Base-by-base conservation (phyloP, 805 yeast genomes). In the Kodamaea sagamina region DNA sequence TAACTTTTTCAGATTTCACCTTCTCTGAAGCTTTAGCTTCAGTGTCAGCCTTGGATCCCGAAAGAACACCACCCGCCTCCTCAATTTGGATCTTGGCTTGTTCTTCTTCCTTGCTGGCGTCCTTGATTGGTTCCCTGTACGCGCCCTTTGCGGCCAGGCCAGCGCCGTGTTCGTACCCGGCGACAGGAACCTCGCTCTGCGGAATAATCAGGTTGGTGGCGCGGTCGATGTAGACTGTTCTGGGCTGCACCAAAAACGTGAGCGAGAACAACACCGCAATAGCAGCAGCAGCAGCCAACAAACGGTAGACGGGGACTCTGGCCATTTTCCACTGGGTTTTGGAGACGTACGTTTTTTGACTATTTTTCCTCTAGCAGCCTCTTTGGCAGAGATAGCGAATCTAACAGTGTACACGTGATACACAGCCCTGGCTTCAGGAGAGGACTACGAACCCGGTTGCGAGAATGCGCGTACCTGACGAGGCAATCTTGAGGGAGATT, bases 1-100 rank as follows among this genome's bases (percentile, higher is more conserved):
- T 82, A 41, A 75, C 81, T 52, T 77, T 77, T 7, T 46, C 39
- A 34, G 52, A 47, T 21, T 51, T 36, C 16, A 39, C 32, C 29
- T 32, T 36, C 7, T 44, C 48, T 6, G 48, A 46, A 11, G 39
- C 26, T 13, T 27, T 34, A 16, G 50, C 41, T 15, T 44, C 36
- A 5, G 32, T 19, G 4, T 37, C 29, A 24, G 44, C 48, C 38
- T 52, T 25, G 18, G 36, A 36, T 11, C 41, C 18, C 11, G 6
- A 5, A 12, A 31, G 10, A 12, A 15, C 19, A 13, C 24, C 24
- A 9, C 28, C 15, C 3, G 39, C 11, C 15, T 27, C 32, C 9
- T 26, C 42, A 18, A 42, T 32, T 29, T 46, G 44, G 18, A 39
- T 21, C 15, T 18, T 27, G 6, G 29, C 45, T 16, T 37, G 42